These are phyloP conservation scores for Allium fistulosum DNA, from an alignment of 106 monocot genomes.

Conservation along the genomic window DNA sequence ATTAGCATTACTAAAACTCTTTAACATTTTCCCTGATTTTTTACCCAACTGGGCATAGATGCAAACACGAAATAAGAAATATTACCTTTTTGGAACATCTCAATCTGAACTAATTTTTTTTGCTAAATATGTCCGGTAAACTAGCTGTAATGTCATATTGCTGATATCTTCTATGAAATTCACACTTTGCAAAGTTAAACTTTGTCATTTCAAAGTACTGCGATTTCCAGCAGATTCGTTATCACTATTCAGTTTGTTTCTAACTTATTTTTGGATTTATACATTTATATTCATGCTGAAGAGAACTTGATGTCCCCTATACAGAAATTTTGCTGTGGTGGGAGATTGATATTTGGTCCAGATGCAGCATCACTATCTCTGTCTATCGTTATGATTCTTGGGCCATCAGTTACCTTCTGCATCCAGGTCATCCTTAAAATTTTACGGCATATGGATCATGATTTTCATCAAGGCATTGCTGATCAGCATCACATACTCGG, in stretches of 20 bases:
- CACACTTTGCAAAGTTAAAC: no score
- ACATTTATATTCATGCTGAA: no score
- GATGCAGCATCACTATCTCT: conserved; percentile 55
- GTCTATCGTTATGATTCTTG: conserved; percentile 44
- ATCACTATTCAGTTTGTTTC: no score
- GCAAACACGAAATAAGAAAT: background rate
- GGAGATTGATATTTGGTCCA: conserved; percentile 85
- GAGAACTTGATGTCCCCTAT: background rate
- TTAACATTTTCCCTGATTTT: background rate
- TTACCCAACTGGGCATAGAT: background rate
- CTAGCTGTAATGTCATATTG: no score
- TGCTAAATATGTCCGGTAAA: no score
- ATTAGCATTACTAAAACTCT: background rate
- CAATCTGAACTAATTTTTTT: no score
- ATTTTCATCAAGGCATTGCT: background rate
- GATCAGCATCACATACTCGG: conserved; percentile 18
- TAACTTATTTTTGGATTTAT: no score
- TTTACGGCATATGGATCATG: background rate
- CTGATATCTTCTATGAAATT: no score
- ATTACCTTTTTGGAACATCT: background rate
- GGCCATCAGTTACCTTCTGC: conserved; percentile 24
- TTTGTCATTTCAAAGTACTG: no score
- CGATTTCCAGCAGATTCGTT: no score
- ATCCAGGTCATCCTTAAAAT: conserved; percentile 7
- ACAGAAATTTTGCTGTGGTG: conserved; percentile 72